A percentile compares a stretch with the other conserved stretches of the same genome.
These are phyloP conservation scores for Kwoniella newhampshirensis DNA, from an alignment of 768 basidiomycete species.

Conservation along the genomic window DNA sequence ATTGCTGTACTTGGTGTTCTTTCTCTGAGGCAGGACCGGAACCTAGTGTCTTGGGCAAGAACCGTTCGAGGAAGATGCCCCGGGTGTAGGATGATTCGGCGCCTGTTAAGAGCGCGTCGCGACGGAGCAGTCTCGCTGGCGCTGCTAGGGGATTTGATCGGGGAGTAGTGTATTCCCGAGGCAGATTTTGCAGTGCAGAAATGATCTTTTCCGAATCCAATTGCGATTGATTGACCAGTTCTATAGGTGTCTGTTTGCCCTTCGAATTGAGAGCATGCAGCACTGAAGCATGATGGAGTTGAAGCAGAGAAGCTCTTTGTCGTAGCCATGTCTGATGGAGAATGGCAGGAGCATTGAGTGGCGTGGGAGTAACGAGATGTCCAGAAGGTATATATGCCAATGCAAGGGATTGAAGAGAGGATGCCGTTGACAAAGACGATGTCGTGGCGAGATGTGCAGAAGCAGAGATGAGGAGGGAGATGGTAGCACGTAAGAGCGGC, in stretches of 20 bases:
- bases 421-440: constrained; percentile 26
- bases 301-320: constrained; percentile 36
- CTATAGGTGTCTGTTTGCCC: constrained; percentile 3
- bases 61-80: constrained; percentile 36
- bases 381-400: constrained; percentile 26
- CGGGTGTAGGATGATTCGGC: constrained; percentile 42
- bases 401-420: constrained; percentile 32
- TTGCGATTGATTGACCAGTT: constrained; percentile 17
- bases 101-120: constrained; percentile 38
- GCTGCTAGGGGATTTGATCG: constrained; percentile 18
- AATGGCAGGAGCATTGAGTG: constrained; percentile 18
- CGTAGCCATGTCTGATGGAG: constrained; percentile 44
- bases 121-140: constrained; percentile 29
- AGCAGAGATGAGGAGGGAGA: constrained; percentile 43
- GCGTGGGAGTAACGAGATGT: constrained; percentile 11
- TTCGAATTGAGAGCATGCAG: constrained; percentile 29
- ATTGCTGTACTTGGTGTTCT: constrained; percentile 16
- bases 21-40: neutral
- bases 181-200: constrained; percentile 8
- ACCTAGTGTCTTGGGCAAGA: neutral
- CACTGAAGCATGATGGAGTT: constrained; percentile 43
- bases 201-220: constrained; percentile 16
- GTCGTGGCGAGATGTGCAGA: constrained; percentile 35
- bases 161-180: constrained; percentile 9
- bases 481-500: constrained; percentile 37